Evolutionary conservation across 192 early-diverging fungal species (phyloP).

Genomic region (Coemansia sp.): DNA sequence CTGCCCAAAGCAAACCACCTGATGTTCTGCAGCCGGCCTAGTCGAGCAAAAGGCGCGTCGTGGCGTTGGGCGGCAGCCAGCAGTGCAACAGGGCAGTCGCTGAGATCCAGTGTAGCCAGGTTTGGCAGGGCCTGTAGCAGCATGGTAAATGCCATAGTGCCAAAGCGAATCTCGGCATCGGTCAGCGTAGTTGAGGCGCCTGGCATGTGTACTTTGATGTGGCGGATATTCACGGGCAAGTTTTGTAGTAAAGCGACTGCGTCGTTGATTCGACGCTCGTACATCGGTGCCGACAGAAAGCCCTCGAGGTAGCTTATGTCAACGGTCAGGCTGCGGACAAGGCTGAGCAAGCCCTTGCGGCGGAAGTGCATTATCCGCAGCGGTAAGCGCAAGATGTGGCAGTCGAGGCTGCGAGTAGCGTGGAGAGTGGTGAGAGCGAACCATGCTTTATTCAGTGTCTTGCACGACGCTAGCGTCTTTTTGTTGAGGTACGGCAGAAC

Average conservation of each 20-base stretch:
- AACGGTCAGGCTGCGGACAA: conserved; percentile 39
- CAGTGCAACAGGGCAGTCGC: conserved; percentile 43
- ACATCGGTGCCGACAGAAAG: conserved; percentile 40
- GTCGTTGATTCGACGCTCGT: conserved; percentile 42
- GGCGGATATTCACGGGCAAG: conserved; percentile 22
- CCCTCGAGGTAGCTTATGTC: conserved; percentile 50
- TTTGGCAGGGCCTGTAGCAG: conserved; percentile 31
- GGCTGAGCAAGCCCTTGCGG: conserved; percentile 37
- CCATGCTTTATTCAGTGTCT: conserved; percentile 46
- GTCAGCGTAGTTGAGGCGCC: conserved; percentile 29
- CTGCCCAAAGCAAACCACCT: conserved; percentile 48
- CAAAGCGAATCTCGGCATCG: conserved; percentile 40
- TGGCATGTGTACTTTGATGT: conserved; percentile 41
- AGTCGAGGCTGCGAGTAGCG: conserved; percentile 44
- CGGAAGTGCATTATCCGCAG: conserved; percentile 44
- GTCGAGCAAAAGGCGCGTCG: conserved; percentile 10
- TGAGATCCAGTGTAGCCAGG: conserved; percentile 38
- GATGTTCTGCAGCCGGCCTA: conserved; percentile 26
- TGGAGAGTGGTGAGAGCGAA: conserved; percentile 33
- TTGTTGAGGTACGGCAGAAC: conserved; percentile 39
- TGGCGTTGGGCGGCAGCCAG: conserved; percentile 8
- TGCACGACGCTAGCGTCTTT: conserved; percentile 29
- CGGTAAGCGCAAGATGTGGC: conserved; percentile 44
- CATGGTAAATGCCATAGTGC: conserved; percentile 27
- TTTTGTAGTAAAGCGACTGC: conserved; percentile 21